Base-by-base conservation (phyloP, 2,329 filamentous ascomycete species). In the Escovopsis sp. region DNA sequence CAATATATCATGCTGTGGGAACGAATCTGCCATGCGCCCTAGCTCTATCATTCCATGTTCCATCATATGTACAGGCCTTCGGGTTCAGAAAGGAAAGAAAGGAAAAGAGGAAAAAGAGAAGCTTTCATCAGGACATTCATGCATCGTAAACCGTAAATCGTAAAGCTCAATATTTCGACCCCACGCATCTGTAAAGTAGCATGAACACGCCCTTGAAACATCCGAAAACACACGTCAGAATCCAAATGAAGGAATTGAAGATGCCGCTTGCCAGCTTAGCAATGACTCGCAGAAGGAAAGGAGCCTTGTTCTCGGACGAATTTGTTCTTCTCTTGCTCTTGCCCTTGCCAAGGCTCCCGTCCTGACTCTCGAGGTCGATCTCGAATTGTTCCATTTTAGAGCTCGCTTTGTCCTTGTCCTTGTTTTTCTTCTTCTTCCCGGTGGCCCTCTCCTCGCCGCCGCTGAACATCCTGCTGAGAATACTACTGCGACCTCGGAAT, bases 311-410 rank as follows among this genome's bases (percentile, higher is more conserved):
- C 38, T 64, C 55, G 8, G 28, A 32, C 8, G 28, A 32, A 3
- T 32, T 9, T 9, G 28, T 9, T 9, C 7, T 32, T 7, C 28
- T 32, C 10, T 58, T 54, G 49, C 62, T 63, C 35, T 62, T 55
- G n/a, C 41, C 40, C 47, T 59, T 65, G 33, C 54, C 54, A 23
- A 59, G 45, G 48, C 63, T 69, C 48, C 67, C 70, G 42, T 65
- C 62, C 57, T 80, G 77, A 53, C 75, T 80, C 59, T 80, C 77
- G 5, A 81, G 56, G 49, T 81, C 77, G 33, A 80, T 60, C 55
- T 64, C 77, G 44, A 79, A 72, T 50, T 72, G 68, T 49, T 78
- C 72, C 53, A 73, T 66, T 48, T 64, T 32, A 33, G 56, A 56
- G 43, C 58, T 56, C 50, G 58, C 60, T 51, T 53, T 56, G 37